Percentiles rank a stretch among this genome's conserved stretches.
Evolutionary conservation across 768 basidiomycete genomes (phyloP).

Genomic region (Kwoniella shandongensis): DNA sequence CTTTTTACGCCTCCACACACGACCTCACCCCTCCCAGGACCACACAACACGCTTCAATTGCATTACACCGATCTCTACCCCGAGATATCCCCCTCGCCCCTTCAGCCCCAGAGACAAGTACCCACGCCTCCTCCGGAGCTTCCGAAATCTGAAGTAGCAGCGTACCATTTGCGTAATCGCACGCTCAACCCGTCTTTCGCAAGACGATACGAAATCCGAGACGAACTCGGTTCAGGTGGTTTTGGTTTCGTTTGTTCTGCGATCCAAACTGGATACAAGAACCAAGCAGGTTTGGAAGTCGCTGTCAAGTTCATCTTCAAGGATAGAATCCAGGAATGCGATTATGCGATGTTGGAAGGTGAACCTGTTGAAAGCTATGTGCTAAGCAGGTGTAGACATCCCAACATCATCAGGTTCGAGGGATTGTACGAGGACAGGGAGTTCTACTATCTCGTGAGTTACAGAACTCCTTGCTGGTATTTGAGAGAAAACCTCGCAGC

Average conservation of each 20-base stretch:
- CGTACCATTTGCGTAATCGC: conserved; percentile 28
- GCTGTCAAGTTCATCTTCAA: conserved; percentile 96
- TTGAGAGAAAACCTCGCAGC: neutral
- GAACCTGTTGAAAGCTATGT: conserved; percentile 76
- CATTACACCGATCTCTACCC: conserved; percentile 14
- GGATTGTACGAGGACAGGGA: conserved; percentile 79
- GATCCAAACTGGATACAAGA: conserved; percentile 57
- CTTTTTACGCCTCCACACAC: conserved; percentile 16
- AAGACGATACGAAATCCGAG: conserved; percentile 46
- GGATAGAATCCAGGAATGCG: conserved; percentile 57
- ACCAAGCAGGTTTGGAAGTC: conserved; percentile 64
- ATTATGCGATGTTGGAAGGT: conserved; percentile 28
- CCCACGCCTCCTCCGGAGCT: conserved; percentile 3
- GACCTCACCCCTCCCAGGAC: neutral
- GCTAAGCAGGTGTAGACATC: conserved; percentile 68
- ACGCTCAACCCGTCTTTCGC: conserved; percentile 42
- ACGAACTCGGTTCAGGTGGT: conserved; percentile 75
- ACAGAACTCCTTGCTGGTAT: neutral
- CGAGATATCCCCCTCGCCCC: conserved; percentile 9
- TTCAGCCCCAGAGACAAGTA: neutral
- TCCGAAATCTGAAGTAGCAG: conserved; percentile 27
- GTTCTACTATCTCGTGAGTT: conserved; percentile 81
- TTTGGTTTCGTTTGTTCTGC: conserved; percentile 96
- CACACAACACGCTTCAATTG: conserved; percentile 7
- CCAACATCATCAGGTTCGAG: conserved; percentile 76